Conservation (phyloP, 2,329 filamentous ascomycete genomes). For the Pseudocercospora pini-densiflorae region DNA sequence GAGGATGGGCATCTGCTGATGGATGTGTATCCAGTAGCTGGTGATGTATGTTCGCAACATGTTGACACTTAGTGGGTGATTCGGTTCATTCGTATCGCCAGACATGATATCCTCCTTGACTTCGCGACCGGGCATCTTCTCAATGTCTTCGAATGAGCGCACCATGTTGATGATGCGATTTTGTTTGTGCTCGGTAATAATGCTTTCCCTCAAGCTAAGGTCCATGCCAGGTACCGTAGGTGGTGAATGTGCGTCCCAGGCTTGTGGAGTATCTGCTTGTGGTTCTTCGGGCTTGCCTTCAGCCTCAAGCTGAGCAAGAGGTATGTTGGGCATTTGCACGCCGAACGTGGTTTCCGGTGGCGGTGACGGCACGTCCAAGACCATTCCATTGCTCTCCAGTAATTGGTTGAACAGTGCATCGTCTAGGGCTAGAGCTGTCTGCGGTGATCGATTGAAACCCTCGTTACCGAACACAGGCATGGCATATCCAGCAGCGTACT, state of each 20-base stretch:
- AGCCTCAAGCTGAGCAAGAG: conserved; percentile 33
- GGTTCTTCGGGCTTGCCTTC: conserved; percentile 21
- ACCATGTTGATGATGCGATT: conserved; percentile 79
- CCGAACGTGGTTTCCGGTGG: conserved; percentile 30
- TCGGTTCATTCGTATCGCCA: conserved; percentile 70
- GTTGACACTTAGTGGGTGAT: conserved; percentile 74
- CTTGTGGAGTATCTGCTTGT: background rate
- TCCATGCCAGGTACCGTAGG: conserved; percentile 58
- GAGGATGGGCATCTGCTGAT: conserved; percentile 89
- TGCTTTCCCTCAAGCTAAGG: conserved; percentile 75
- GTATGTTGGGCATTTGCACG: conserved; percentile 24
- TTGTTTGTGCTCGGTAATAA: conserved; percentile 85
- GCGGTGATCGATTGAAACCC: conserved; percentile 77
- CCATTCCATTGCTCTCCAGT: conserved; percentile 26
- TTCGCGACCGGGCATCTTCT: conserved; percentile 73
- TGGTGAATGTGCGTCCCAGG: conserved; percentile 13
- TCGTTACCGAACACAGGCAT: conserved; percentile 89
- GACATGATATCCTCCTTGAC: conserved; percentile 78
- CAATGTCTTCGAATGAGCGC: conserved; percentile 76
- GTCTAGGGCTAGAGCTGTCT: conserved; percentile 25
- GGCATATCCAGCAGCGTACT: conserved; percentile 60
- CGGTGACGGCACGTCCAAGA: conserved; percentile 30
- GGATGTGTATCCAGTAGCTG: conserved; percentile 95
- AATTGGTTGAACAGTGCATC: conserved; percentile 36
- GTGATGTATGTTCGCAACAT: conserved; percentile 97